Percentiles rank a stretch among this genome's conserved stretches.
Evolutionary conservation across 2,329 filamentous ascomycete genomes (phyloP).

Genomic region (Ophiostoma sp.): DNA sequence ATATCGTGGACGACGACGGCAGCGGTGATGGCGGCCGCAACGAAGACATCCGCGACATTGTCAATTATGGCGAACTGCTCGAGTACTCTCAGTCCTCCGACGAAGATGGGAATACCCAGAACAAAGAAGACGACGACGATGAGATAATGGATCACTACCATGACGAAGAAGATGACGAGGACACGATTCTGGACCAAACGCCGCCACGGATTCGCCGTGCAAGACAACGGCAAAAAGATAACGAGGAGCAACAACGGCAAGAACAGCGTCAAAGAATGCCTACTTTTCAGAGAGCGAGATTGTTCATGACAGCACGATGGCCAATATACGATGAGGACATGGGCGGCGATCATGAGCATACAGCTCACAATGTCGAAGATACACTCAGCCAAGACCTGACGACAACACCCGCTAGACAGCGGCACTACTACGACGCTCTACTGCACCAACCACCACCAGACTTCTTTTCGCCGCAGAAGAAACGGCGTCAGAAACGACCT

Average conservation of each 20-base stretch:
- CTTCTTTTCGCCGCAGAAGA: constrained; percentile 33
- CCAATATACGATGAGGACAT: background rate
- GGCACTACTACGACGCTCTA: background rate
- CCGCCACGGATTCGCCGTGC: constrained; percentile 4
- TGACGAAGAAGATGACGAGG: background rate
- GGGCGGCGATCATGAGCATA: background rate
- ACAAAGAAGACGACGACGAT: background rate
- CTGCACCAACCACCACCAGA: constrained; percentile 24
- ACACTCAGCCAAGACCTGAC: background rate
- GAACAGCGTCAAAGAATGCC: constrained; percentile 2
- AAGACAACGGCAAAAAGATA: background rate
- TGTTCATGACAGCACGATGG: constrained; percentile 18
- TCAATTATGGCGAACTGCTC: constrained; percentile 22
- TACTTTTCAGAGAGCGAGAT: constrained; percentile 3
- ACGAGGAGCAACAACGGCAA: background rate
- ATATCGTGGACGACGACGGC: constrained; percentile 12
- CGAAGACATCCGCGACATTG: constrained; percentile 24
- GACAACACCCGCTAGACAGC: constrained; percentile 15
- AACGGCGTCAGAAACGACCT: background rate
- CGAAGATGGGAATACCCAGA: background rate
- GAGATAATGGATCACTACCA: background rate
- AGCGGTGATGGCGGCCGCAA: background rate
- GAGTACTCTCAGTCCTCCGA: constrained; percentile 5
- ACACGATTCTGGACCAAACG: constrained; percentile 17
- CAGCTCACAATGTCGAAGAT: background rate